Conservation (phyloP, 2,329 filamentous ascomycete genomes). For the Tolypocladium paradoxum region DNA sequence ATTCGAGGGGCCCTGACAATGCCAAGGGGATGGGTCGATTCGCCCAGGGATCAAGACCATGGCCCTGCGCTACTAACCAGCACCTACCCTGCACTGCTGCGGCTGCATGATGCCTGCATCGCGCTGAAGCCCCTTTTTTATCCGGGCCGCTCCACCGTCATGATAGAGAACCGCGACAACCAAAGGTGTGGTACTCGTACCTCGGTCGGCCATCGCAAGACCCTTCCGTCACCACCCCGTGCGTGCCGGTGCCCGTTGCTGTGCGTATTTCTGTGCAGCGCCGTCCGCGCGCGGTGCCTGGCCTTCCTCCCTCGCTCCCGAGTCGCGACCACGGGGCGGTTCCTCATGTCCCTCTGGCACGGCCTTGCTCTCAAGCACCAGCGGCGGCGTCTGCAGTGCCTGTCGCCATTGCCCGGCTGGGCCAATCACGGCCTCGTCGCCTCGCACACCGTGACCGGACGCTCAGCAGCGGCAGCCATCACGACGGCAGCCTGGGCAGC, state of each 20-base stretch:
- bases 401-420: background rate
- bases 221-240: background rate
- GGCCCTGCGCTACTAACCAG: too few species aligned
- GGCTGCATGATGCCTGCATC: background rate
- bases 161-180: background rate
- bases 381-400: constrained; percentile 6
- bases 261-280: background rate
- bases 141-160: background rate
- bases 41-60: background rate
- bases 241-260: background rate
- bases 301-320: background rate
- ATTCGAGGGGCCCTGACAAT: background rate
- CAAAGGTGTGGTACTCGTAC: background rate
- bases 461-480: background rate
- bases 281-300: background rate
- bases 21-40: background rate
- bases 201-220: background rate
- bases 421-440: constrained; percentile 6
- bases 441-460: constrained; percentile 1
- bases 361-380: background rate
- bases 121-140: background rate
- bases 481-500: background rate
- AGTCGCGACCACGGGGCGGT: background rate
- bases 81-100: background rate
- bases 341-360: constrained; percentile 1